These are phyloP conservation scores for Pseudogymnoascus sp. DNA, from an alignment of 2,329 filamentous ascomycete genomes.

Conservation along the genomic window DNA sequence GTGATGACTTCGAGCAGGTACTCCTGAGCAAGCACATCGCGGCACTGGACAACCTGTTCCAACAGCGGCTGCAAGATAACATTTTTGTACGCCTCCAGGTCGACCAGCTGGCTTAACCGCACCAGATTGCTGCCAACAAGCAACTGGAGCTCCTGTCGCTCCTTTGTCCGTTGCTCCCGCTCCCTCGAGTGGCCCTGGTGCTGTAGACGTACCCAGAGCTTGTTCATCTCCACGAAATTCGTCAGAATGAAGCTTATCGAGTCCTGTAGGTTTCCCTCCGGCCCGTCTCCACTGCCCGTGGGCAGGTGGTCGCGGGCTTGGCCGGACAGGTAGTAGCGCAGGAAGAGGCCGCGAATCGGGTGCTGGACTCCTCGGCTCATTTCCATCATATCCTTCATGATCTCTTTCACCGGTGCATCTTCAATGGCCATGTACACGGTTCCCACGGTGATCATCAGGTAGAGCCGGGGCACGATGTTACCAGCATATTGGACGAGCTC, in stretches of 20 bases:
- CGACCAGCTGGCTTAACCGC: conserved; percentile 87
- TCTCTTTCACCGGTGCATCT: conserved; percentile 96
- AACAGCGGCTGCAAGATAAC: conserved; percentile 81
- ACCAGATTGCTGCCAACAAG: conserved; percentile 96
- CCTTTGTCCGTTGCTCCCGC: conserved; percentile 84
- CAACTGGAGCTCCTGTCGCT: conserved; percentile 90
- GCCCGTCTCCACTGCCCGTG: conserved; percentile 73
- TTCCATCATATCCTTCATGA: conserved; percentile 99
- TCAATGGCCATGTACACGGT: conserved; percentile 99
- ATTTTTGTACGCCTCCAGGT: conserved; percentile 88
- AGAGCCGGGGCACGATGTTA: conserved; percentile 92
- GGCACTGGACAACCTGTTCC: conserved; percentile 96
- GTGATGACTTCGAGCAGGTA: conserved; percentile 97
- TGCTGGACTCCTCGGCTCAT: conserved; percentile 98
- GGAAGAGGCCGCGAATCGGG: conserved; percentile 86
- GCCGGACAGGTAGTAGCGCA: conserved; percentile 92
- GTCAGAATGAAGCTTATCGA: conserved; percentile 97
- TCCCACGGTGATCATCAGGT: conserved; percentile 98
- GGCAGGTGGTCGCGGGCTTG: conserved; percentile 89
- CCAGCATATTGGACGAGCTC: conserved; percentile 97
- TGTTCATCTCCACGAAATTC: conserved; percentile 99
- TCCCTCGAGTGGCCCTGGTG: conserved; percentile 96
- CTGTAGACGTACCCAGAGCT: conserved; percentile 94
- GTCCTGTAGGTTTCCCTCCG: conserved; percentile 91
- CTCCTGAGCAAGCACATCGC: conserved; percentile 93